Evolutionary conservation across 2,329 filamentous ascomycete genomes (phyloP).

Genomic region (Talaromyces sp.): DNA sequence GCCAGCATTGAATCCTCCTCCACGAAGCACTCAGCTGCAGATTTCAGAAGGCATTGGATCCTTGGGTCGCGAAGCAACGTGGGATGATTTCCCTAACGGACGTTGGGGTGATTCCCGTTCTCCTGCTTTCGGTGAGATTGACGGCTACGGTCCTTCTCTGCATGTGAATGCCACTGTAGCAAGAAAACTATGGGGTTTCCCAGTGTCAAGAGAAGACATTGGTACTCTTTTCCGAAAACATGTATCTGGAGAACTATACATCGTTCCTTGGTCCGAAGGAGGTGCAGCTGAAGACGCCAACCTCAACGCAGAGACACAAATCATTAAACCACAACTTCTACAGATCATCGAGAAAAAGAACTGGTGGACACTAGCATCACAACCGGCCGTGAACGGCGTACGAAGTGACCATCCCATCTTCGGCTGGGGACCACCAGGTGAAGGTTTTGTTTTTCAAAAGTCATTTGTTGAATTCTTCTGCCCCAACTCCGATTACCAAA

Average conservation of each 20-base stretch:
- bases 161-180: constrained; percentile 86
- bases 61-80: constrained; percentile 88
- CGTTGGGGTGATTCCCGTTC: constrained; percentile 91
- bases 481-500: constrained; percentile 66
- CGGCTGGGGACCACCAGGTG: constrained; percentile 84
- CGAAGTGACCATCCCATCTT: constrained; percentile 73
- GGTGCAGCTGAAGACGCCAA: constrained; percentile 57
- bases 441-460: constrained; percentile 95
- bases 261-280: constrained; percentile 86
- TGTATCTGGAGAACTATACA: constrained; percentile 71
- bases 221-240: constrained; percentile 76
- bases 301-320: constrained; percentile 67
- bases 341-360: constrained; percentile 71
- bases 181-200: constrained; percentile 78
- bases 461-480: constrained; percentile 97
- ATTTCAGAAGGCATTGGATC: constrained; percentile 92
- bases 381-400: constrained; percentile 87
- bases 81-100: constrained; percentile 97
- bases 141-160: constrained; percentile 95
- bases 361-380: constrained; percentile 96
- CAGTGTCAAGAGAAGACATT: constrained; percentile 67
- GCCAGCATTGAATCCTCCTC: constrained; percentile 64
- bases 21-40: constrained; percentile 77
- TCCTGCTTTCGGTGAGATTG: constrained; percentile 91
- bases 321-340: constrained; percentile 73